These are phyloP conservation scores for Circinella minor DNA, from an alignment of 371 early-diverging fungal species.

Conservation along the genomic window DNA sequence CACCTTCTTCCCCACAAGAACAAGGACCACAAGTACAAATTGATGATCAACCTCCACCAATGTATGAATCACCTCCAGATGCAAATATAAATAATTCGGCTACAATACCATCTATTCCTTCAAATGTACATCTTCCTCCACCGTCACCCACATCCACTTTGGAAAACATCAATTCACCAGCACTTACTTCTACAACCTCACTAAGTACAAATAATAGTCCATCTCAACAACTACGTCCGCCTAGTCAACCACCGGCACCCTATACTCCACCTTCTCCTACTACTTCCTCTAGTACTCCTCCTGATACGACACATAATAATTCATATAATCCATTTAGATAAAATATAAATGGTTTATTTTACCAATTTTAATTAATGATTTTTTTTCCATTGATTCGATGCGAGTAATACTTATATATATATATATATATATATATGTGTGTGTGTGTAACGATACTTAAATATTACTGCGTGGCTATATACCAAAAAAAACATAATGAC, in stretches of 20 bases:
- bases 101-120: slow-evolving; percentile 1
- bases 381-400: too few species aligned
- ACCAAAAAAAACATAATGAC: too few species aligned
- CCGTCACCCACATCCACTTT: background rate
- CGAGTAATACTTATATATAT: too few species aligned
- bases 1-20: slow-evolving; percentile 25
- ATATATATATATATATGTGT: too few species aligned
- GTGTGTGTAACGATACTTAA: too few species aligned
- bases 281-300: background rate
- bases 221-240: background rate
- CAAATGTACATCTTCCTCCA: background rate
- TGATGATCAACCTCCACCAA: slow-evolving; percentile 22
- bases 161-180: background rate
- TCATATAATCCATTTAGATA: background rate
- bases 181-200: background rate
- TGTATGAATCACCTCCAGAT: slow-evolving; percentile 28
- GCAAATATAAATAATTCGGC: background rate
- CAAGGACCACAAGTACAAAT: slow-evolving; percentile 12
- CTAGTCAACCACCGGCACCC: background rate
- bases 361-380: too few species aligned
- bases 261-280: background rate
- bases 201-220: background rate
- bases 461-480: too few species aligned
- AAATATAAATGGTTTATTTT: background rate
- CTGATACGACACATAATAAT: background rate